Base-by-base conservation (phyloP, 371 early-diverging fungal species). In the Rhizopus delemar region DNA sequence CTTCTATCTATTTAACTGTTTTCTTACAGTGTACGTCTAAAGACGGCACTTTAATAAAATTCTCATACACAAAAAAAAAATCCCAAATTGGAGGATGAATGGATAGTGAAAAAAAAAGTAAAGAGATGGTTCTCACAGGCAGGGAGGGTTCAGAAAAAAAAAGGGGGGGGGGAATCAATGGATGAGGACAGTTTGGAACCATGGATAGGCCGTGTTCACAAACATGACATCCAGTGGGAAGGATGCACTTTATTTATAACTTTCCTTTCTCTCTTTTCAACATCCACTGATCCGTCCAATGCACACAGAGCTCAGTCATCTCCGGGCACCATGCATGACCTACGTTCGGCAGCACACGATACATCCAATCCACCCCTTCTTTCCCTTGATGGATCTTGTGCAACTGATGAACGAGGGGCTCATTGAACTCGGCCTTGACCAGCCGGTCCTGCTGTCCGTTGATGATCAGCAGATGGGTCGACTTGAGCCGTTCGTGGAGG, bases 271-370 rank as follows among this genome's bases (percentile, higher is more conserved):
- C 11, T 48, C 31, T 53, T 28, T 53, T 46, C 0, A 70, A 35
- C 73, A 78, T 65, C 78, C 78, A 78, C 22, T 59, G 57, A 46
- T 71, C 35, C 32, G 62, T 59, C 78, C 78, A 78, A 15, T 51
- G 54, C 7, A 53, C 53, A 41, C 63, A 63, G 3, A 62, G 16
- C 1, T 69, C 54, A 6, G 69, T 16, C 78, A 78, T 78, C 16
- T 66, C 49, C 13, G 60, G 60, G 34, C 68, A 66, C 75, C 78
- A 78, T 53, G 55, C 71, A 66, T 78, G 78, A 2, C 73, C 78
- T 9, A 69, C 64, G 8, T 57, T 46, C 3, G 70, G 71, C 6
- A 75, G 57, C 9, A 75, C 46, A 11, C 71, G 41, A 16, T 59
- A 71, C 1, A 51, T 52, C 75, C 75, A 78, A 53, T 75, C 73